Percentiles rank a stretch among this genome's conserved stretches.
These are phyloP conservation scores for Tolypocladium tundrense DNA, from an alignment of 2,329 filamentous ascomycete genomes.

Conservation along the genomic window DNA sequence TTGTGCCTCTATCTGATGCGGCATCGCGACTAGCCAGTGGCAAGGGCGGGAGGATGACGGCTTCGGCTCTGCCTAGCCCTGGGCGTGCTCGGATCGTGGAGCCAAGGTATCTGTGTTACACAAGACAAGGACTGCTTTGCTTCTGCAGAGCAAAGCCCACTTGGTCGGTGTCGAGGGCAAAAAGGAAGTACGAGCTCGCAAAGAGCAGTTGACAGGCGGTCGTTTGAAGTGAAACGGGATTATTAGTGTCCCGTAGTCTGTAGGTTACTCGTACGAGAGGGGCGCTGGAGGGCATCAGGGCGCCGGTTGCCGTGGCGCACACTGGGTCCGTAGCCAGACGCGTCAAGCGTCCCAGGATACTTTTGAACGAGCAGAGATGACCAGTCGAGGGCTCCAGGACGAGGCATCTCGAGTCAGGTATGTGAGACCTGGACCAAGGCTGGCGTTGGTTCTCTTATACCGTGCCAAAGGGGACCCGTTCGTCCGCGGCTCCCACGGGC, in stretches of 20 bases:
- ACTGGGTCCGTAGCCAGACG: neutral
- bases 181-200: neutral
- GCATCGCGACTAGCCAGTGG: neutral
- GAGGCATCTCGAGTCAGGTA: neutral
- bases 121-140: neutral
- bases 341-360: neutral
- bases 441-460: neutral
- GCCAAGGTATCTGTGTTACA: neutral
- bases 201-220: neutral
- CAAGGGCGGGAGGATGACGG: neutral
- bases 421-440: neutral
- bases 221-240: too few species aligned
- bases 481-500: neutral
- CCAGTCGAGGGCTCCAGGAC: neutral
- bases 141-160: neutral
- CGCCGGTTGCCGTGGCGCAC: too few species aligned
- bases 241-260: too few species aligned
- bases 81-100: neutral
- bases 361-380: neutral
- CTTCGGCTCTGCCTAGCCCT: neutral
- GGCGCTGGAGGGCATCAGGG: too few species aligned
- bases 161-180: neutral
- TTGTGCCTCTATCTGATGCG: neutral
- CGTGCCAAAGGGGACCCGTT: neutral
- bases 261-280: too few species aligned